Evolutionary conservation across 345 rosid genomes (phyloP), one percentile per base, ranked within the genome.

Genomic region (Microthlaspi erraticum): DNA sequence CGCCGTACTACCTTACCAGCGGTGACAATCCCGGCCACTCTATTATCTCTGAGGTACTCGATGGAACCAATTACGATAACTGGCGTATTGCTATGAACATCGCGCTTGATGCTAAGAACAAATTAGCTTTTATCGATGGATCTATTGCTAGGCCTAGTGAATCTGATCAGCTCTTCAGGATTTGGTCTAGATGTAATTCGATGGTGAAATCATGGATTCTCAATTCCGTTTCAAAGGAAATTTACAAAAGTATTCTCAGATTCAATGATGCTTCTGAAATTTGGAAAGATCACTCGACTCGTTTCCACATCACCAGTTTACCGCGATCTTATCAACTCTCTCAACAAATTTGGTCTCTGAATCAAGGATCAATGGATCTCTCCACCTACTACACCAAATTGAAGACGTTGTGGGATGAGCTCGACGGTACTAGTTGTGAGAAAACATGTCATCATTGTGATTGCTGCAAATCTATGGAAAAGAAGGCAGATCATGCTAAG

Each of bases 401-500:
- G 34, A 32, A 6, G 2, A 23, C 26, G 3, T 4, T 23, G 0
- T 23, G 26, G 26, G 26, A 23, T 23, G 26, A 23, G 3, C 2
- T 37, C 3, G 41, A 37, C 10, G 41, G 41, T 0, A 11, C 41
- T 8, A 37, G 2, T 37, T 37, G 41, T 10, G 41, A 9, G 4
- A 37, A 37, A 10, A 2, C 4, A 0, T 37, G 41, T 37, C 41
- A 11, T 0, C 16, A 16, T 2, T 54, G 62, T 10, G 10, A 9
- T 5, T 57, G 31, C 5, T 36, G 62, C 1, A 37, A 10, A 2
- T 5, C 31, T 0, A 18, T 11, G 5, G 5, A 10, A 0, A 11
- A 0, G 0, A 39, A 19, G 3, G 1, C 1, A 0, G 36, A 23
- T 0, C 36, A 60, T 41, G 11, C 8, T 0, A 0, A 1, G 1